Base-by-base conservation (phyloP, 208 protist species). In the Borovskyia barvae region DNA sequence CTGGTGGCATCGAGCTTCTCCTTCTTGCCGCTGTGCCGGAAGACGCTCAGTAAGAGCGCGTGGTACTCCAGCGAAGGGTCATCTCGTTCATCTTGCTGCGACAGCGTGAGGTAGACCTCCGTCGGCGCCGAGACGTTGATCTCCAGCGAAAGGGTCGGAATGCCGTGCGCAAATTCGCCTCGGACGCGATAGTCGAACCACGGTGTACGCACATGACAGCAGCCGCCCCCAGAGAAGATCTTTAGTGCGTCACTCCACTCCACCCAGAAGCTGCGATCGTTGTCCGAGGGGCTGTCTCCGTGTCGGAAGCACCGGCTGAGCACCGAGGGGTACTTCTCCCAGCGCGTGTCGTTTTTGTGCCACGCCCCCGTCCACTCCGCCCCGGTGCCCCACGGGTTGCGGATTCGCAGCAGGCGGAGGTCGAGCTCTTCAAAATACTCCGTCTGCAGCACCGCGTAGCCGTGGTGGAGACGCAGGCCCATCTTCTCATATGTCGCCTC, bases 141-240 rank as follows among this genome's bases (percentile, higher is more conserved):
- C 66, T 90, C 75, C 17, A 93, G 64, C 4, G 52, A 66, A 22
- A 90, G 53, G 26, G 77, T 79, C 5, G 86, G 81, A 47, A 62
- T 63, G 39, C 75, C 80, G 12, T 80, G 48, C 19, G 66, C 56
- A 36, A 94, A 94, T 36, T 79, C 64, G 15, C 87, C 87, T 1
- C 81, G 74, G 63, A 90, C 68, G 54, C 87, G 70, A 70, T 89
- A 89, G 77, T 91, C 84, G 40, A 66, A 90, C 81, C 80, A 94
- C 36, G 72, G 70, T 47, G 35, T 61, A 37, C 66, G 73, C 36
- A 87, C 46, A 51, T 88, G 79, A 69, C 87, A 94, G 41, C 84
- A 84, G 48, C 81, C 79, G 32, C 81, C 83, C 29, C 76, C 76
- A 32, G 42, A 45, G 73, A 94, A 94, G 20, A 64, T 52, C 39